Conservation (phyloP, 768 basidiomycete genomes). For the Exidia glandulosa region DNA sequence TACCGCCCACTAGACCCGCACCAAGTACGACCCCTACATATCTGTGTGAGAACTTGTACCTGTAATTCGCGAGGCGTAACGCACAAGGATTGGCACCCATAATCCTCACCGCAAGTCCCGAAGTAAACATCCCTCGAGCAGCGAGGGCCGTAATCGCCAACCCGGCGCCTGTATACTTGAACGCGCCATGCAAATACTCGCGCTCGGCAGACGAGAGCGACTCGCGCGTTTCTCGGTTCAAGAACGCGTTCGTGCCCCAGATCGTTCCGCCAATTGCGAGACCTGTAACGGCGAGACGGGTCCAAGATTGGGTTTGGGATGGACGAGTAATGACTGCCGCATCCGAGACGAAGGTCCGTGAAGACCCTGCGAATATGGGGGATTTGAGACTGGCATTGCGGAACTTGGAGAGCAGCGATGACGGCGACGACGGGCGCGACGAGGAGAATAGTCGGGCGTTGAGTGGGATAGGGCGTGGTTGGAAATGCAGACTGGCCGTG, state of each 20-base stretch:
- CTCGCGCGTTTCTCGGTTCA: constrained; percentile 75
- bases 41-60: background rate
- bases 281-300: background rate
- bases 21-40: constrained; percentile 68
- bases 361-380: too few relatives aligned
- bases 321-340: background rate
- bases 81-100: constrained; percentile 79
- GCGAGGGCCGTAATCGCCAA: constrained; percentile 64
- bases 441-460: too few relatives aligned
- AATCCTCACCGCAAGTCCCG: constrained; percentile 55
- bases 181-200: constrained; percentile 62
- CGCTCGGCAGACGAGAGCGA: constrained; percentile 46
- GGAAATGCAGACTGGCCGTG: too few relatives aligned
- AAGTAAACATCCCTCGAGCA: constrained; percentile 68
- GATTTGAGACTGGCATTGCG: background rate
- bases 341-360: background rate
- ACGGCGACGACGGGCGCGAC: too few relatives aligned
- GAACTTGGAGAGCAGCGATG: background rate
- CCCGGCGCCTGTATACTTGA: constrained; percentile 77
- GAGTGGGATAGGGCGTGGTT: too few relatives aligned
- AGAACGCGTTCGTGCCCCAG: constrained; percentile 46
- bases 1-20: constrained; percentile 64
- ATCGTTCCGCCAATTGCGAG: constrained; percentile 47
- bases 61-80: constrained; percentile 11
- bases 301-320: background rate